Conservation (phyloP, 306 rosid genomes). For the Fragaria nilgerrensis region DNA sequence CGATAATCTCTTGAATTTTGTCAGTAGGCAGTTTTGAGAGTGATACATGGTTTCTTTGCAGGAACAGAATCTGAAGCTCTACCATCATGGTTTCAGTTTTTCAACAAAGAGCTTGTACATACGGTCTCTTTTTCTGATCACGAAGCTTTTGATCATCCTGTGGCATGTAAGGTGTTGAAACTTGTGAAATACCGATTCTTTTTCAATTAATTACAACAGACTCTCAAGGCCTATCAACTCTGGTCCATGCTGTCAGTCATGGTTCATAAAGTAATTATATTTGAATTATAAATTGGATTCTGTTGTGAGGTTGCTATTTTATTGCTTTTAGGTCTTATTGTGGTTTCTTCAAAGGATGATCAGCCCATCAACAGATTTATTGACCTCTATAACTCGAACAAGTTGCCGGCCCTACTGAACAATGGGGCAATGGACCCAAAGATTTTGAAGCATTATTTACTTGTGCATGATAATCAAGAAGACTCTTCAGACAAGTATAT, state of each 20-base stretch:
- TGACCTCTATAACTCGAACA: slow-evolving; percentile 69
- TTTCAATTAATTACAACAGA: slow-evolving; percentile 12
- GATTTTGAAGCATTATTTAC: slow-evolving; percentile 82
- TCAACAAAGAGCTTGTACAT: slow-evolving; percentile 79
- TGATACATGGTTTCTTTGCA: slow-evolving; percentile 34
- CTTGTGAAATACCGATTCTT: slow-evolving; percentile 15
- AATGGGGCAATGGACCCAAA: slow-evolving; percentile 93
- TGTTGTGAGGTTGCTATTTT: slow-evolving; percentile 9
- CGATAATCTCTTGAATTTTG: background rate
- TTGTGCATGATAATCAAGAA: slow-evolving; percentile 93
- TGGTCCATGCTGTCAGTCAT: background rate
- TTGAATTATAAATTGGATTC: background rate
- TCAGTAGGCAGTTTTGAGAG: slow-evolving; percentile 4
- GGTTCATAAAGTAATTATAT: background rate
- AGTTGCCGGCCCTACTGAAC: slow-evolving; percentile 81
- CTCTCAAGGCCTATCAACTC: slow-evolving; percentile 9
- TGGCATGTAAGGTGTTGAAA: slow-evolving; percentile 74
- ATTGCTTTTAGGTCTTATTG: slow-evolving; percentile 64
- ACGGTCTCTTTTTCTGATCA: slow-evolving; percentile 89
- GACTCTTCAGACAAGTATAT: slow-evolving; percentile 70
- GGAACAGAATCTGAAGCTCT: slow-evolving; percentile 59
- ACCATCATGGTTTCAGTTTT: slow-evolving; percentile 84
- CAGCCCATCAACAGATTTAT: slow-evolving; percentile 76
- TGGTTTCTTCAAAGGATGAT: slow-evolving; percentile 90
- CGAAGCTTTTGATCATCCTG: slow-evolving; percentile 99